phyloP scores from a whole-genome alignment of 164 flowering plant species.

The Protea cynaroides region DNA sequence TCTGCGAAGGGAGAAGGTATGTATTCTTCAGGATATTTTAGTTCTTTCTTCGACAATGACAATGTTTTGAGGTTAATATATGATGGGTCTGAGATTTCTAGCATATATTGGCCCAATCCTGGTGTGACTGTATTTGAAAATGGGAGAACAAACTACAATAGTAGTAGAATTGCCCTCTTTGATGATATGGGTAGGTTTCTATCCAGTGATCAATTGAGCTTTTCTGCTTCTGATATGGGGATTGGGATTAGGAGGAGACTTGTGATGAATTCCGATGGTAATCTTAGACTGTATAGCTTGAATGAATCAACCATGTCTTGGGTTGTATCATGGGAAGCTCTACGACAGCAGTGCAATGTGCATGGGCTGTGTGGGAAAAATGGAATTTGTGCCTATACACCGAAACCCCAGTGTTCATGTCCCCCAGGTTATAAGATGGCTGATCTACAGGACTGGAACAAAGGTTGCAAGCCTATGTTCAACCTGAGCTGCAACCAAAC shows the following conservation, averaged over 20 bases:
- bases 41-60: constrained; percentile 29
- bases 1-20: constrained; percentile 26
- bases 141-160: constrained; percentile 16
- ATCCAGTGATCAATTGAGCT: constrained; percentile 19
- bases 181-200: constrained; percentile 16
- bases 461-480: constrained; percentile 28
- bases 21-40: constrained; percentile 30
- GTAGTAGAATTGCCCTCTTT: constrained; percentile 18
- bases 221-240: constrained; percentile 6
- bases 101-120: constrained; percentile 32
- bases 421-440: not conserved
- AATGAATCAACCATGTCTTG: not conserved
- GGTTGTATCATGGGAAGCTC: constrained; percentile 11
- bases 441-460: constrained; percentile 11
- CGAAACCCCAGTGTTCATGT: not conserved
- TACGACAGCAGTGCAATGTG: not conserved
- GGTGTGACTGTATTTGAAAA: not conserved
- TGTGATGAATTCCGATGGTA: constrained; percentile 14
- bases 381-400: constrained; percentile 1
- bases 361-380: constrained; percentile 9
- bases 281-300: constrained; percentile 10
- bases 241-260: constrained; percentile 6
- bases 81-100: constrained; percentile 16
- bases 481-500: not conserved
- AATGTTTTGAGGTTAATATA: constrained; percentile 27